Evolutionary conservation across 2,329 filamentous ascomycete species (phyloP).

Genomic region (Ambrosiella cleistominuta): DNA sequence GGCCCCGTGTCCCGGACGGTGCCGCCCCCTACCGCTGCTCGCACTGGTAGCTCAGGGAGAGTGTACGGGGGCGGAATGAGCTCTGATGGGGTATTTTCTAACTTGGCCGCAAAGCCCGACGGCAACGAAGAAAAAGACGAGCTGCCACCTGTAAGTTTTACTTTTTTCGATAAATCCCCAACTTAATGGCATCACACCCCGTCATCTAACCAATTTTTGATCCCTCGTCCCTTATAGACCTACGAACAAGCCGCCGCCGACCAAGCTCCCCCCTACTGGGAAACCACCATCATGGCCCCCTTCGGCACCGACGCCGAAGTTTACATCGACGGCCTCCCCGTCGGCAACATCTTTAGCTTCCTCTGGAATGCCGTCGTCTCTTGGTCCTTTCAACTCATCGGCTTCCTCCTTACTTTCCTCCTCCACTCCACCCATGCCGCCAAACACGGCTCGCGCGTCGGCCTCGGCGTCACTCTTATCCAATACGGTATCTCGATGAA

Average conservation of each 20-base stretch:
- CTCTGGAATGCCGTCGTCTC: constrained; percentile 93
- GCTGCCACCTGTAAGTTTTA: constrained; percentile 60
- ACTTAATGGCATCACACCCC: not conserved
- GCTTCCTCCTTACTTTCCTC: constrained; percentile 94
- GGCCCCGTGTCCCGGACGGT: constrained; percentile 14
- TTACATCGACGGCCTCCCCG: constrained; percentile 89
- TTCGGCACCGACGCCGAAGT: constrained; percentile 84
- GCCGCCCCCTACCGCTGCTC: not conserved
- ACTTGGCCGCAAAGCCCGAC: constrained; percentile 80
- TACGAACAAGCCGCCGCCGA: constrained; percentile 98
- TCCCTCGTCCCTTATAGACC: constrained; percentile 40
- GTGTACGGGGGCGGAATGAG: constrained; percentile 59
- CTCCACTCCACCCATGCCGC: constrained; percentile 95
- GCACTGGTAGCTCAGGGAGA: not conserved
- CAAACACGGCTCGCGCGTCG: constrained; percentile 90
- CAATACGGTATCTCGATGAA: constrained; percentile 98
- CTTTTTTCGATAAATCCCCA: not conserved
- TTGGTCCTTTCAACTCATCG: constrained; percentile 91
- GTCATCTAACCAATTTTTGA: constrained; percentile 17
- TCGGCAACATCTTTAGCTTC: constrained; percentile 73
- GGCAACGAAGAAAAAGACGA: constrained; percentile 62
- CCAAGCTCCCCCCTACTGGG: constrained; percentile 93
- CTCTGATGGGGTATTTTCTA: constrained; percentile 91
- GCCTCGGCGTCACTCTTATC: constrained; percentile 84
- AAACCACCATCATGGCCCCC: constrained; percentile 90